phyloP scores from a whole-genome alignment of 495 filamentous ascomycete species.

The Hypoxylon cercidicola region DNA sequence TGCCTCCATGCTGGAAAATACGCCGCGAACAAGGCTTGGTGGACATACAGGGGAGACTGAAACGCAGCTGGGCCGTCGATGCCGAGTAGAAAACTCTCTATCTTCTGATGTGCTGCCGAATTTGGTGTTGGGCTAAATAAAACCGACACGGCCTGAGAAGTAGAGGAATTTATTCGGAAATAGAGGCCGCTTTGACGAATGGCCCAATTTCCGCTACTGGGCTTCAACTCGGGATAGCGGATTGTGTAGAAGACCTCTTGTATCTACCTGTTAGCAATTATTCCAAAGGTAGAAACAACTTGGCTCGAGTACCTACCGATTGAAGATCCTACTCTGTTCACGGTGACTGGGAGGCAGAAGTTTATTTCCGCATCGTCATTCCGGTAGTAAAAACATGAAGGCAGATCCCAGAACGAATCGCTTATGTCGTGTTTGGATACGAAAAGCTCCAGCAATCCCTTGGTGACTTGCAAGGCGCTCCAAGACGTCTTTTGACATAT shows the following conservation, averaged over 20 bases:
- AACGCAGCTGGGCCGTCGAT: constrained; percentile 7
- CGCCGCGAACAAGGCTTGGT: constrained; percentile 49
- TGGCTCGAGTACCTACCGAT: constrained; percentile 38
- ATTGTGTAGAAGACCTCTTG: constrained; percentile 55
- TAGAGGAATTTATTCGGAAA: constrained; percentile 48
- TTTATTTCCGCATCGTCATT: constrained; percentile 51
- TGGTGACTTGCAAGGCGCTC: constrained; percentile 52
- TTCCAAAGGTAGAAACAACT: background rate
- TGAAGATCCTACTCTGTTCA: constrained; percentile 32
- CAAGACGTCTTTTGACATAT: constrained; percentile 57
- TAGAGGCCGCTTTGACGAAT: constrained; percentile 59
- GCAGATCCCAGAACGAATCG: constrained; percentile 49
- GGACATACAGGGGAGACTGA: constrained; percentile 44
- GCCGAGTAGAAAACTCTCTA: constrained; percentile 31
- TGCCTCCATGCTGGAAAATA: constrained; percentile 55
- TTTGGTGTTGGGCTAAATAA: constrained; percentile 51
- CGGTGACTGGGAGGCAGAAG: constrained; percentile 47
- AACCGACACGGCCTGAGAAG: constrained; percentile 46
- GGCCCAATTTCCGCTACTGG: constrained; percentile 47
- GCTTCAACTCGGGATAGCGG: constrained; percentile 55
- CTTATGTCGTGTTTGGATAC: constrained; percentile 40
- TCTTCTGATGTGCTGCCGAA: constrained; percentile 43
- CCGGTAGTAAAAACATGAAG: constrained; percentile 55
- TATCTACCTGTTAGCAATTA: constrained; percentile 5
- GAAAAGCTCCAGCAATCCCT: constrained; percentile 48